phyloP scores from a whole-genome alignment of 2,329 filamentous ascomycete genomes.

The Stachybotrys elegans region DNA sequence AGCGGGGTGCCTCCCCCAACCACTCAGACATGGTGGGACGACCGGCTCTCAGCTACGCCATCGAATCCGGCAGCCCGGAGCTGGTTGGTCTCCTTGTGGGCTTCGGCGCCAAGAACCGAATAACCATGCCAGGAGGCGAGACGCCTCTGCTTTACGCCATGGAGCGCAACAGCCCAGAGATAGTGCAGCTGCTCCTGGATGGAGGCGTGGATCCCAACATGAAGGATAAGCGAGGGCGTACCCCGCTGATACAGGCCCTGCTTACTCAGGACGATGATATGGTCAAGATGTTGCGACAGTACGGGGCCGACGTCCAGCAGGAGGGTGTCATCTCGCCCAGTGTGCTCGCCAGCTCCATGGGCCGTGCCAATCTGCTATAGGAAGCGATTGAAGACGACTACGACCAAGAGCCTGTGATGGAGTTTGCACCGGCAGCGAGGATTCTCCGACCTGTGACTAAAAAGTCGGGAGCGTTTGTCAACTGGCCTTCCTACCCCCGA shows the following conservation, averaged over 20 bases:
- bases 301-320: slow-evolving; percentile 19
- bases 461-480: too few species aligned
- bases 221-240: slow-evolving; percentile 22
- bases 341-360: slow-evolving; percentile 18
- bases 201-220: slow-evolving; percentile 27
- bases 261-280: slow-evolving; percentile 19
- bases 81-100: slow-evolving; percentile 21
- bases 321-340: slow-evolving; percentile 13
- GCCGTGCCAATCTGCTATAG: slow-evolving; percentile 19
- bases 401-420: too few species aligned
- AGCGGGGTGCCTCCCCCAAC: slow-evolving; percentile 25
- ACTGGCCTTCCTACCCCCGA: too few species aligned
- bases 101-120: slow-evolving; percentile 20
- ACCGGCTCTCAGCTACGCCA: slow-evolving; percentile 17
- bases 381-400: slow-evolving; percentile 19
- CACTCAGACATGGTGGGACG: slow-evolving; percentile 15
- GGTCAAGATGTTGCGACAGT: slow-evolving; percentile 19
- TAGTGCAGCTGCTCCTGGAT: slow-evolving; percentile 20
- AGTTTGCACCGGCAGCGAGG: too few species aligned
- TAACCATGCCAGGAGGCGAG: slow-evolving; percentile 21
- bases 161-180: slow-evolving; percentile 15
- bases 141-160: slow-evolving; percentile 26
- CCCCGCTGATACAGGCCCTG: slow-evolving; percentile 27
- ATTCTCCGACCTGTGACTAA: too few species aligned
- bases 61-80: slow-evolving; percentile 18